phyloP scores from a whole-genome alignment of 2,329 filamentous ascomycete genomes.

The Chaetomiaceae sp. region DNA sequence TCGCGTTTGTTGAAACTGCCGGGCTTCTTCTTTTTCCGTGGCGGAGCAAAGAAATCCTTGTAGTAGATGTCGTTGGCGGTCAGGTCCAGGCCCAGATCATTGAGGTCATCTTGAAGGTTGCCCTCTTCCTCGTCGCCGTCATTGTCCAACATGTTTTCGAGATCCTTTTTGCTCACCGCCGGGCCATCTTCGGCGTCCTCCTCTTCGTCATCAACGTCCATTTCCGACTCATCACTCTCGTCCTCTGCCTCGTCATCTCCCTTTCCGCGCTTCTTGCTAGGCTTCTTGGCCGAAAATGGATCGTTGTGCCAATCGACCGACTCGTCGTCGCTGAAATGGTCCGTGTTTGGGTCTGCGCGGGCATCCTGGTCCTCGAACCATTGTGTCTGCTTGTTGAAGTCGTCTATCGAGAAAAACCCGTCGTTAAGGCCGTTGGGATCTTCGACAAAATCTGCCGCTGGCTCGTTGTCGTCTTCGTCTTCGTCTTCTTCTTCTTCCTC shows the following conservation, averaged over 20 bases:
- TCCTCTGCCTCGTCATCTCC: constrained; percentile 31
- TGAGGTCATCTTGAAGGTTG: constrained; percentile 51
- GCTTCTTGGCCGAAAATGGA: constrained; percentile 47
- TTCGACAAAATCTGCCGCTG: constrained; percentile 50
- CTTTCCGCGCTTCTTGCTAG: constrained; percentile 26
- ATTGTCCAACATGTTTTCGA: constrained; percentile 65
- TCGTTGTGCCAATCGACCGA: constrained; percentile 83
- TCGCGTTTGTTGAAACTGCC: constrained; percentile 38
- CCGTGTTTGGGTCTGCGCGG: constrained; percentile 67
- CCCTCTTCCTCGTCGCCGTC: constrained; percentile 56
- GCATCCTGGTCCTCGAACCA: constrained; percentile 82
- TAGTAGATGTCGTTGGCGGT: constrained; percentile 90
- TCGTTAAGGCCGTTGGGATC: constrained; percentile 88
- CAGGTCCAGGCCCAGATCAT: constrained; percentile 46
- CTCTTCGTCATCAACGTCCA: constrained; percentile 30
- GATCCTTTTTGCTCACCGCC: constrained; percentile 73
- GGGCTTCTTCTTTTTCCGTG: constrained; percentile 60
- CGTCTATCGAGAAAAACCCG: constrained; percentile 94
- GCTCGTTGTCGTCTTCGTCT: constrained; percentile 44
- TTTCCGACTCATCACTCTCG: constrained; percentile 29
- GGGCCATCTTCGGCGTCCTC: constrained; percentile 71
- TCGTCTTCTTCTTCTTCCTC: constrained; percentile 33
- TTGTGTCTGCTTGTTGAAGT: constrained; percentile 92
- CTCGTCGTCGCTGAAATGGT: constrained; percentile 73
- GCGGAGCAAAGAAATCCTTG: constrained; percentile 87